Base-by-base conservation (phyloP, 768 basidiomycete species). In the Tylopilus rubrobrunneus region DNA sequence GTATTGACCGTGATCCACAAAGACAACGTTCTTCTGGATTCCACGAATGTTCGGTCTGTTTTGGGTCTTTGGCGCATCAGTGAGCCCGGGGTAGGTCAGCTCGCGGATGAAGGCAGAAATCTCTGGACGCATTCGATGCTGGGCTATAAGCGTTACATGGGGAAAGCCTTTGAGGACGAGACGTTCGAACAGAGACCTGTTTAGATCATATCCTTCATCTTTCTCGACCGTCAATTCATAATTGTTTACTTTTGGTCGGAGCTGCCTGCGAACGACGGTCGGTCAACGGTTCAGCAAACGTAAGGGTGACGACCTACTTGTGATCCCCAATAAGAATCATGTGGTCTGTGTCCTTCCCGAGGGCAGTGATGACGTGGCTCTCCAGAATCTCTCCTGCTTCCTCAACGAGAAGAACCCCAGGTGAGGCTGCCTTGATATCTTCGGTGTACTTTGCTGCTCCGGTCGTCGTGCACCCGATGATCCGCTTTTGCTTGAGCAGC, bases 41-140 rank as follows among this genome's bases (percentile, higher is more conserved):
- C 87, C 86, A 0, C 75, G 75, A 21, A 87, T 66, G 53, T 81
- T 59, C 0, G 77, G 77, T 1, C 85, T 78, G 43, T 71, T 73
- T 27, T 67, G 47, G 0, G 87, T 87, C 17, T 55, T 65, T 0
- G 74, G 64, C 0, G 81, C 83, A 53, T 88, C 86, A 1, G 70
- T 60, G 11, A 88, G 78, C 15, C 81, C 81, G 0, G 83, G 83
- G 58, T 89, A 88, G 0, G 85, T 87, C 15, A 88, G 72, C 8
- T 71, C 61, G 14, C 86, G 78, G 33, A 88, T 76, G 23, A 87
- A 70, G 0, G 74, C 60, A 7, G 87, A 85, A 12, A 88, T 87
- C 56, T 87, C 85, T 1, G 86, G 87, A 8, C 86, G 76, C 87
- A 88, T 88, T 12, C 87, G 80, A 61, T 87, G 86, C 55, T 88